Evolutionary conservation across 345 rosid genomes (phyloP).

Genomic region (Melastoma malabathricum): DNA sequence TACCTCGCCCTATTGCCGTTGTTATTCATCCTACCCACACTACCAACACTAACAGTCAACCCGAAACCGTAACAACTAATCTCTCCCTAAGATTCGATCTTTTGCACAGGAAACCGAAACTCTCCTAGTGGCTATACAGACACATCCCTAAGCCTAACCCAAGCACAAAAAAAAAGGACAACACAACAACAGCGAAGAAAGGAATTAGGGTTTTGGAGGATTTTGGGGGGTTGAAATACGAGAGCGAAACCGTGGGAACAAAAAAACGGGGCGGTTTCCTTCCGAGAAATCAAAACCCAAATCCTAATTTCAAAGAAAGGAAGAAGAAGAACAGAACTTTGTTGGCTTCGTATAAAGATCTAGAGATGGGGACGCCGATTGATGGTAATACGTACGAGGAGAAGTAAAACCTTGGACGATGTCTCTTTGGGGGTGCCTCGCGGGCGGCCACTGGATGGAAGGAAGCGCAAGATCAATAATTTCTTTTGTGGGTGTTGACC

Average conservation of each 20-base stretch:
- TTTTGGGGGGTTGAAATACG: background rate
- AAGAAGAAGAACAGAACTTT: background rate
- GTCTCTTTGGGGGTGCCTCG: too few species aligned
- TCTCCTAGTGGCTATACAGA: conserved; percentile 2
- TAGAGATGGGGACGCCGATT: background rate
- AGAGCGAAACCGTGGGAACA: conserved; percentile 8
- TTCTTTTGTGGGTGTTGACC: too few species aligned
- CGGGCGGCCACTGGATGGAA: too few species aligned
- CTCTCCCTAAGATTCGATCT: too few species aligned
- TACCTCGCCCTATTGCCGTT: conserved; percentile 63
- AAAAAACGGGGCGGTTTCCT: conserved; percentile 8
- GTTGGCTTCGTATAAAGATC: background rate
- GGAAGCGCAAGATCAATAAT: too few species aligned
- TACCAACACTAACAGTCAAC: conserved; percentile 28
- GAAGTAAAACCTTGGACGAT: too few species aligned
- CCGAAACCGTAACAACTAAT: conserved; percentile 20
- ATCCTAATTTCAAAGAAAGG: too few species aligned
- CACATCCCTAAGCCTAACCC: background rate
- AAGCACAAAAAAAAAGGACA: background rate
- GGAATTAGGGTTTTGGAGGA: conserved; percentile 1
- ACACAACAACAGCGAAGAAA: background rate
- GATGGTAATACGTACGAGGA: too few species aligned
- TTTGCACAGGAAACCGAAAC: too few species aligned
- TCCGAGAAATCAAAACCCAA: background rate
- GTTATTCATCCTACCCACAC: too few species aligned